Evolutionary conservation across 75 land plant genomes (phyloP).

Genomic region (Selaginella tamariscina): DNA sequence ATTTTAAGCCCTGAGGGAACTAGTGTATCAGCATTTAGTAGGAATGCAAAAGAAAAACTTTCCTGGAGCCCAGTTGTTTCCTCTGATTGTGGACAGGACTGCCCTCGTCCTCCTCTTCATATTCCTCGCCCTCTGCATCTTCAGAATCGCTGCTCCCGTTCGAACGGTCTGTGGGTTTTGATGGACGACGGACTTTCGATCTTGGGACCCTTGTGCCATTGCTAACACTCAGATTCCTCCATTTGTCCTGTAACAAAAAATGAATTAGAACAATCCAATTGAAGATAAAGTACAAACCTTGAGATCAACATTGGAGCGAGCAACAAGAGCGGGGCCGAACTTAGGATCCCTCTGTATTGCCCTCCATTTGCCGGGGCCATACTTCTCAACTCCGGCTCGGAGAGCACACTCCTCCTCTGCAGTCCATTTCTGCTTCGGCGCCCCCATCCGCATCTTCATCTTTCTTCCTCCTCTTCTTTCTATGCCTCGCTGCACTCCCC

Average conservation of each 20-base stretch:
- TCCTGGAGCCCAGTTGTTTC: conserved; percentile 1
- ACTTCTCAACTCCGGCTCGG: conserved; percentile 8
- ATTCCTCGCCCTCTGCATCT: not conserved
- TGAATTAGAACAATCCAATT: not conserved
- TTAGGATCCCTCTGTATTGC: conserved; percentile 8
- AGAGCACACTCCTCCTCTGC: conserved; percentile 9
- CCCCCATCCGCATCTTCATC: conserved; percentile 3
- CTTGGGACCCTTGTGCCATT: not conserved
- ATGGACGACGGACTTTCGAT: not conserved
- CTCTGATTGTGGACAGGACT: not conserved
- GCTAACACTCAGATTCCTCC: conserved; percentile 1
- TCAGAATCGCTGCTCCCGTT: not conserved
- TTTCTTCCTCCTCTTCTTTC: not conserved
- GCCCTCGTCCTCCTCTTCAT: conserved; percentile 9
- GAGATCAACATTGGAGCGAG: conserved; percentile 8
- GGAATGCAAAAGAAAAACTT: conserved; percentile 3
- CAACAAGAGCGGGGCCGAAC: not conserved
- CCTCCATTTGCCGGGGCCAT: conserved; percentile 11
- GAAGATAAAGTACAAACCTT: not conserved
- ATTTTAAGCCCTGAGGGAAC: no score
- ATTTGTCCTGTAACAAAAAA: conserved; percentile 1
- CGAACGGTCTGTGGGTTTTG: not conserved
- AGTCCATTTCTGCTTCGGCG: conserved; percentile 12
- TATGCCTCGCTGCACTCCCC: not conserved
- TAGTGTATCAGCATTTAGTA: no score